Conservation (phyloP, 169 alveolate genomes). For the Plasmodium ovale region DNA sequence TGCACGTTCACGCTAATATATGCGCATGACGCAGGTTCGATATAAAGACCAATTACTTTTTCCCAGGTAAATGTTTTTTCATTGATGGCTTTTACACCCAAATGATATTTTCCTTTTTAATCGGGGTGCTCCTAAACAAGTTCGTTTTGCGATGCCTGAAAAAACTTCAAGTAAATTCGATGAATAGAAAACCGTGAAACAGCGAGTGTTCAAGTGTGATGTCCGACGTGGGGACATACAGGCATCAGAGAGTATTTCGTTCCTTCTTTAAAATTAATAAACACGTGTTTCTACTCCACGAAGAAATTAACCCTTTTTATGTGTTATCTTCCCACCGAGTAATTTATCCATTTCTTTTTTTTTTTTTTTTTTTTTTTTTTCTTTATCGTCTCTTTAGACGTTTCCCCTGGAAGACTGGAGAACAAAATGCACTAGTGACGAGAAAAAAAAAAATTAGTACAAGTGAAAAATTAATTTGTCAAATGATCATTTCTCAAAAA, state of each 20-base stretch:
- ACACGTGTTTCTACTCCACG: background rate
- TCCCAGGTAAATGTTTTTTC: conserved; percentile 53
- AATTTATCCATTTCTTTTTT: background rate
- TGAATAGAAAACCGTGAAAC: too few relatives aligned
- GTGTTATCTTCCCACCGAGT: background rate
- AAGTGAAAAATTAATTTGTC: conserved; percentile 15
- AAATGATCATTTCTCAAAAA: too few relatives aligned
- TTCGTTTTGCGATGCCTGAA: conserved; percentile 59
- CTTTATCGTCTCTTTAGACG: conserved; percentile 12
- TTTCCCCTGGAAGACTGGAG: conserved; percentile 72
- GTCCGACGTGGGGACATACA: too few relatives aligned
- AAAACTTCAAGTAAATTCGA: conserved; percentile 68
- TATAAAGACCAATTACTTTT: too few relatives aligned
- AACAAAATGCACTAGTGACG: conserved; percentile 11
- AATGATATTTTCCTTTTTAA: conserved; percentile 67
- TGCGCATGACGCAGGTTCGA: too few relatives aligned
- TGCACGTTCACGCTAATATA: too few relatives aligned
- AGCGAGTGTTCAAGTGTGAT: too few relatives aligned
- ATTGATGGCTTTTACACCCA: conserved; percentile 80
- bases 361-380: conserved; percentile 2
- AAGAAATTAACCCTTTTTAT: too few relatives aligned
- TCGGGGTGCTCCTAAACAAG: conserved; percentile 72
- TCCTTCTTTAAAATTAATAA: background rate
- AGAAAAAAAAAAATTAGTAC: background rate
- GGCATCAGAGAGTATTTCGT: too few relatives aligned